These are phyloP conservation scores for Albophoma yamanashiensis DNA, from an alignment of 2,329 filamentous ascomycete species.

Conservation along the genomic window DNA sequence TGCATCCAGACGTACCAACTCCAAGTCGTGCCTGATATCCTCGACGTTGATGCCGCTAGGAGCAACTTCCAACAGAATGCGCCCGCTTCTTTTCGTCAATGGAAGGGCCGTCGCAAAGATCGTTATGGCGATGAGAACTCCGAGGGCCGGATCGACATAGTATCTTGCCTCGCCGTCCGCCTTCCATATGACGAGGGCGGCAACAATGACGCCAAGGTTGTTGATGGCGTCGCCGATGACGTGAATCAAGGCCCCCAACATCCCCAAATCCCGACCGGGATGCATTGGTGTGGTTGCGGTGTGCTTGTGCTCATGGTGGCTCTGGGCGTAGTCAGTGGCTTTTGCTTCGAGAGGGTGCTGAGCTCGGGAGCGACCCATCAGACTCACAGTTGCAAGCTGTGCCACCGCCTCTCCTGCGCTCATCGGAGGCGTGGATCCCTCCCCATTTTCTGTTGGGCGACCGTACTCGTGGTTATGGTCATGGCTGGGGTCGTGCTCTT, in stretches of 20 bases:
- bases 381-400: background rate
- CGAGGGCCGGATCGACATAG: constrained; percentile 62
- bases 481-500: constrained; percentile 24
- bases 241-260: constrained; percentile 61
- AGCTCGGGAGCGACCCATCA: background rate
- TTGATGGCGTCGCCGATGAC: constrained; percentile 64
- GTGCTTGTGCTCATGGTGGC: constrained; percentile 41
- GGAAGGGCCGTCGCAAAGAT: constrained; percentile 55
- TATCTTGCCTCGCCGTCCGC: constrained; percentile 44
- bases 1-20: constrained; percentile 33
- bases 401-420: background rate
- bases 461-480: constrained; percentile 10
- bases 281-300: constrained; percentile 16
- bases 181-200: constrained; percentile 60
- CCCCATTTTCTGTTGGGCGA: constrained; percentile 8
- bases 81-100: constrained; percentile 49
- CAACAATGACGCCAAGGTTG: constrained; percentile 64
- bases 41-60: constrained; percentile 47
- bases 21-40: constrained; percentile 58
- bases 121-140: constrained; percentile 62
- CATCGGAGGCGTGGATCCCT: constrained; percentile 4
- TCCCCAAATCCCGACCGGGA: constrained; percentile 51
- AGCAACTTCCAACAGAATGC: constrained; percentile 57
- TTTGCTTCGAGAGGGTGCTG: background rate
- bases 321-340: background rate